phyloP scores from a whole-genome alignment of 225 moss, liverwort and hornwort species.

The Physcomitrellopsis africana region DNA sequence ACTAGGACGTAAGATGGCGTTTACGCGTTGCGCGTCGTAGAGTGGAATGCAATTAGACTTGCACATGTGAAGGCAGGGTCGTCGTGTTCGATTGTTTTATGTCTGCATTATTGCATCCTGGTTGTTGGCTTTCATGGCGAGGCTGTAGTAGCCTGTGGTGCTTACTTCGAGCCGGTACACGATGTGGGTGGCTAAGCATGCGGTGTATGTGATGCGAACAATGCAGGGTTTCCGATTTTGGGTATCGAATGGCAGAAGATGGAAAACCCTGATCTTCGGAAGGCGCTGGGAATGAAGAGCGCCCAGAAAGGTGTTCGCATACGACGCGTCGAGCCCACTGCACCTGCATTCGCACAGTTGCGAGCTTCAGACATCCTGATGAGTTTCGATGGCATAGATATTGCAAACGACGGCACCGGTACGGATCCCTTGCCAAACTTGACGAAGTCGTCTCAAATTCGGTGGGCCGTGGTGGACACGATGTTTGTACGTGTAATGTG shows the following conservation, averaged over 20 bases:
- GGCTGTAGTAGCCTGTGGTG: background rate
- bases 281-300: constrained; percentile 89
- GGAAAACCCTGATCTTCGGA: constrained; percentile 98
- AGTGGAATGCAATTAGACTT: background rate
- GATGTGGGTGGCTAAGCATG: background rate
- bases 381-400: constrained; percentile 76
- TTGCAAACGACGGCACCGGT: constrained; percentile 83
- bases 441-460: background rate
- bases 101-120: constrained; percentile 12
- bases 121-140: background rate
- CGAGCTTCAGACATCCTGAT: constrained; percentile 68
- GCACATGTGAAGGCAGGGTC: background rate
- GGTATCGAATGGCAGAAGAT: constrained; percentile 99
- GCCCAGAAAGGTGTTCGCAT: constrained; percentile 95
- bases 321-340: constrained; percentile 94
- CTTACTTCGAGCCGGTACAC: background rate
- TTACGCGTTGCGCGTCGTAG: background rate
- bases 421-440: background rate
- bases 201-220: constrained; percentile 15
- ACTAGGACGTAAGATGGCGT: background rate
- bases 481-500: background rate
- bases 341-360: constrained; percentile 68
- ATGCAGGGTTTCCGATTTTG: constrained; percentile 90
- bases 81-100: background rate
- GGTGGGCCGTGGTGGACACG: background rate